A percentile compares a stretch with the other conserved stretches of the same genome.
These are phyloP conservation scores for Pezicula radicicola DNA, from an alignment of 2,329 filamentous ascomycete genomes.

Conservation along the genomic window DNA sequence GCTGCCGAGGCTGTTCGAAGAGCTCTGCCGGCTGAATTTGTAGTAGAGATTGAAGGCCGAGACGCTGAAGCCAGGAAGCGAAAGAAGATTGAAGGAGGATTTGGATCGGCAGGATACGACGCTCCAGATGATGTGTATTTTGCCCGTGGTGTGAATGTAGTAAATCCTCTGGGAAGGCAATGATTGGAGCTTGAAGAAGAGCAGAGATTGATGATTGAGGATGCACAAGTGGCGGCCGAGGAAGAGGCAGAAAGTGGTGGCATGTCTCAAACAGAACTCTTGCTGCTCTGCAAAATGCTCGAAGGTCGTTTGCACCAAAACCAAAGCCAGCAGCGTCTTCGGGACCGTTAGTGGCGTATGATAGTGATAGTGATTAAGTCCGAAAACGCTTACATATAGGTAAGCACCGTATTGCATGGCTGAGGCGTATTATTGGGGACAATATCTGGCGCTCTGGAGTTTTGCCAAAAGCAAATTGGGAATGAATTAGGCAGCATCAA, in stretches of 20 bases:
- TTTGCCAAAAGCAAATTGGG: too few species aligned
- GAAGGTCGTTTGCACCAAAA: constrained; percentile 47
- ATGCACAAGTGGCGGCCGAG: constrained; percentile 32
- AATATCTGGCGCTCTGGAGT: too few species aligned
- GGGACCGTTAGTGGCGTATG: constrained; percentile 83
- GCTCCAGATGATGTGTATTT: constrained; percentile 94
- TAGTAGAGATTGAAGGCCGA: constrained; percentile 89
- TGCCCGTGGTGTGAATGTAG: constrained; percentile 69
- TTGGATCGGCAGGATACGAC: constrained; percentile 75
- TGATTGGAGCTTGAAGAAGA: constrained; percentile 64
- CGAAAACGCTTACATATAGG: too few species aligned
- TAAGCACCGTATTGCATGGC: too few species aligned
- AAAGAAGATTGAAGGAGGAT: constrained; percentile 83
- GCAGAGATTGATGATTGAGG: constrained; percentile 53
- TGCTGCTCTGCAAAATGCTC: constrained; percentile 66
- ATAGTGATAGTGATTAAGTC: constrained; percentile 72
- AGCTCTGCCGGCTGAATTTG: constrained; percentile 84
- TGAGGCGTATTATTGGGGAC: too few species aligned
- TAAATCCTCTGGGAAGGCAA: constrained; percentile 55
- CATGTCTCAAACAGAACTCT: constrained; percentile 81
- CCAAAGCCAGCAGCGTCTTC: constrained; percentile 49
- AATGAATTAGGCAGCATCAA: too few species aligned
- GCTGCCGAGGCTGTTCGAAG: constrained; percentile 89
- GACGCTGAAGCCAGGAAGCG: constrained; percentile 85
- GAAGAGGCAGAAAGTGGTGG: constrained; percentile 45